Evolutionary conservation across 305 asterid genomes (phyloP).

Genomic region (Solanum hybrid): DNA sequence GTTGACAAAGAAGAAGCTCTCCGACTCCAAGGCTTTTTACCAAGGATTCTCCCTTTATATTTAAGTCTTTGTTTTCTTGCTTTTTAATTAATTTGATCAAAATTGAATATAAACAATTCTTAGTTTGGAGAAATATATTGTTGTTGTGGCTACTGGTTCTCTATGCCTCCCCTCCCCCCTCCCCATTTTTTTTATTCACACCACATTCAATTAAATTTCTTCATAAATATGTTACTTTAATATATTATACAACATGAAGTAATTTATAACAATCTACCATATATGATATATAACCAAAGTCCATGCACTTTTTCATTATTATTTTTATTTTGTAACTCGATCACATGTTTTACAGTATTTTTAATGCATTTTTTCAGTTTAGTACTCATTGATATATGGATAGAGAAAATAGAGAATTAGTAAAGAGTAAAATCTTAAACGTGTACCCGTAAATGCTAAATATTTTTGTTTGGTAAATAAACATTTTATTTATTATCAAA

Average conservation of each 20-base stretch:
- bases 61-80: background rate
- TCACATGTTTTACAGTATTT: background rate
- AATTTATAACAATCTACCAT: too few species aligned
- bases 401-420: background rate
- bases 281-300: too few species aligned
- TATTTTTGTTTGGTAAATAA: background rate
- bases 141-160: background rate
- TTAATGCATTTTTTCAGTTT: background rate
- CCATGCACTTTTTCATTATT: too few species aligned
- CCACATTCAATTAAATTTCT: too few species aligned
- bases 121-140: background rate
- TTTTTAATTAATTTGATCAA: background rate
- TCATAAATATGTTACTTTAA: too few species aligned
- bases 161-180: too few species aligned
- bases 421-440: background rate
- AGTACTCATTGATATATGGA: background rate
- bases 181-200: too few species aligned
- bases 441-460: background rate
- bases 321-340: background rate
- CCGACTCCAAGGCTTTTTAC: background rate
- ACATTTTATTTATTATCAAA: background rate
- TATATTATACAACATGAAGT: too few species aligned
- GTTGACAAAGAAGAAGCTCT: background rate
- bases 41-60: background rate
- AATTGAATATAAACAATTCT: background rate